phyloP scores from a whole-genome alignment of 768 basidiomycete genomes.

The Suillus spraguei region DNA sequence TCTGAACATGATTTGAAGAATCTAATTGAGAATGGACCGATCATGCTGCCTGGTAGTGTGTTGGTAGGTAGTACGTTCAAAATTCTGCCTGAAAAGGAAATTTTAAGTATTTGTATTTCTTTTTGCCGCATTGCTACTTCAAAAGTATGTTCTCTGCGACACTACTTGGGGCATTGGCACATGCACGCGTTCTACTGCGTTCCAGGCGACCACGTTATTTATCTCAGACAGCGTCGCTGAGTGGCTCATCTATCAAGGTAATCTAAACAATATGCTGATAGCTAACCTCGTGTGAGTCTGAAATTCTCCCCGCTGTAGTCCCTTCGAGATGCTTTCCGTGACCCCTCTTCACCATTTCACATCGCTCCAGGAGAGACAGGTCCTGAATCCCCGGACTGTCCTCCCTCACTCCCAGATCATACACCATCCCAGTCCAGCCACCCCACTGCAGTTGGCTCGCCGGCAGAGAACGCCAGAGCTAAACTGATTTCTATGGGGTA shows the following conservation, averaged over 20 bases:
- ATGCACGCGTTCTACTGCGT: not conserved
- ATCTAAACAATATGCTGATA: not conserved
- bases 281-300: not conserved
- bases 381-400: conserved; percentile 59
- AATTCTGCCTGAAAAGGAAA: not conserved
- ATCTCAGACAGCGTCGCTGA: conserved; percentile 15
- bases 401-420: conserved; percentile 14
- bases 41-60: too few relatives aligned
- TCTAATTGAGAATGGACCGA: not conserved
- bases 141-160: not conserved
- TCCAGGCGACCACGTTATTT: not conserved
- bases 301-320: conserved; percentile 38
- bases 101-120: not conserved
- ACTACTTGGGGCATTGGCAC: not conserved
- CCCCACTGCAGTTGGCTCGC: conserved; percentile 14
- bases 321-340: conserved; percentile 62
- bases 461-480: conserved; percentile 40
- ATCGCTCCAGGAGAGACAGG: conserved; percentile 60
- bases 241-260: conserved; percentile 32
- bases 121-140: not conserved
- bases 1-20: not conserved
- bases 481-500: conserved; percentile 52
- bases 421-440: not conserved
- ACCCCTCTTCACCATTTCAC: conserved; percentile 68
- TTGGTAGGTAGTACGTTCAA: too few relatives aligned